Base-by-base conservation (phyloP, 192 early-diverging fungal genomes). In the Coemansia furcata region DNA sequence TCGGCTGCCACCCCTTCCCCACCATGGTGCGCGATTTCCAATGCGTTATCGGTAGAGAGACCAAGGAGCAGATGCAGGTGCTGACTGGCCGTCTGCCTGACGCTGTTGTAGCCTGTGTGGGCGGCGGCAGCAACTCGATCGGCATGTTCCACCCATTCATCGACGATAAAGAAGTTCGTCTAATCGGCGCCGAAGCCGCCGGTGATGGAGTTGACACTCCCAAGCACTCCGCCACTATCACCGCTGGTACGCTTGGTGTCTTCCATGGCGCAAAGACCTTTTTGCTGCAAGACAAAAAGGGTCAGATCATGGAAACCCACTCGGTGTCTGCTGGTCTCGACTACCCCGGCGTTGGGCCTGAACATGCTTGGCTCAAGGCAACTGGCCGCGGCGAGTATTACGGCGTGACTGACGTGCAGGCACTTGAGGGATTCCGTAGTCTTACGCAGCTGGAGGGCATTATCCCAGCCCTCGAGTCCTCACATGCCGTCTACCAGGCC, bases 291-390 rank as follows among this genome's bases (percentile, higher is more conserved):
- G 95, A 99, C 71, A 77, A 82, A 11, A 93, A 95, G 67, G 97
- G 97, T n/a, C 97, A 99, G 77, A 97, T 99, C 72, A 87, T 91
- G 67, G 92, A 96, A 71, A 96, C 97, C 0, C 93, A 98, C 77
- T 93, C 91, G 55, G 92, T 99, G 65, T 91, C 90, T 65, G 94
- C 96, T 47, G 97, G 96, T n/a, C 84, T 99, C 47, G 95, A 97
- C 84, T 99, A 99, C 80, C 94, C 97, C 14, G 97, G 95, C 60
- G 95, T 99, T 50, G 97, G 96, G 29, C 97, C 97, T 30, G 96
- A 99, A 73, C 96, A 96, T 75, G 87, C 96, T 29, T 95, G 85
- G 85, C 87, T 99, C 68, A 92, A 94, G 80, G 90, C 93, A 68
- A 86, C 85, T 39, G 89, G 89, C 29, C 88, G 97, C 50, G 97